These are phyloP conservation scores for Naegleria fowleri DNA, from an alignment of 208 protist genomes.

Conservation along the genomic window DNA sequence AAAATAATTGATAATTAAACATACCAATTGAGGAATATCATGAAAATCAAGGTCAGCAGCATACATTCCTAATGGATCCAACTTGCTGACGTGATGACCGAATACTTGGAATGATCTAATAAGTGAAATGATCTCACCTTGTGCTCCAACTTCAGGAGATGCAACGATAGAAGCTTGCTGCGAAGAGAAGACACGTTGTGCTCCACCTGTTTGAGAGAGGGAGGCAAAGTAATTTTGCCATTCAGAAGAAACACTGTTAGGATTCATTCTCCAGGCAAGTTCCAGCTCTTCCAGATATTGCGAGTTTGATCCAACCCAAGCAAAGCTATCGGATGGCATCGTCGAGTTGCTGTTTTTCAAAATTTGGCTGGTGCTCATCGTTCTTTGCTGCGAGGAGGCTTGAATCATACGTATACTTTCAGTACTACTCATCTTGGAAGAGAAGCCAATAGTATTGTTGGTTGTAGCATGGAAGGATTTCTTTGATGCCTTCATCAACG, in stretches of 20 bases:
- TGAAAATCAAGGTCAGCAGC: slow-evolving; percentile 29
- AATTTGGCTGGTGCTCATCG: neutral
- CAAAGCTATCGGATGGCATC: neutral
- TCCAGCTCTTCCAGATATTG: slow-evolving; percentile 20
- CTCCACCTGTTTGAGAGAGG: neutral
- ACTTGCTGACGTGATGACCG: slow-evolving; percentile 67
- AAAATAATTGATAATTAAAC: slow-evolving; percentile 62
- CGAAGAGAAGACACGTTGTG: neutral
- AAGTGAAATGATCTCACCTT: slow-evolving; percentile 47
- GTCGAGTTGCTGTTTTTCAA: neutral
- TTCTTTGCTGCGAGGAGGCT: neutral
- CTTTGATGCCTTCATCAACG: too few species aligned
- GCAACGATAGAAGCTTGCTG: too few species aligned
- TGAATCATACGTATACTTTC: neutral
- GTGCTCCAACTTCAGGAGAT: neutral
- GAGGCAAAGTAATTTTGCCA: neutral
- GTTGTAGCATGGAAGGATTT: too few species aligned
- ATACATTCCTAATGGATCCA: slow-evolving; percentile 66
- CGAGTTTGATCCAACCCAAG: slow-evolving; percentile 3
- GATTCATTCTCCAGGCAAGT: neutral
- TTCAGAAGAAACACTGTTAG: neutral
- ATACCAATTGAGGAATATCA: slow-evolving; percentile 52
- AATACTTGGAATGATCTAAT: slow-evolving; percentile 75
- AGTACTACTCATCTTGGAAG: neutral
- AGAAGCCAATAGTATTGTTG: neutral